Evolutionary conservation across 169 alveolate genomes (phyloP), one percentile per base, ranked within the genome.

Genomic region (Plasmodium malariae): DNA sequence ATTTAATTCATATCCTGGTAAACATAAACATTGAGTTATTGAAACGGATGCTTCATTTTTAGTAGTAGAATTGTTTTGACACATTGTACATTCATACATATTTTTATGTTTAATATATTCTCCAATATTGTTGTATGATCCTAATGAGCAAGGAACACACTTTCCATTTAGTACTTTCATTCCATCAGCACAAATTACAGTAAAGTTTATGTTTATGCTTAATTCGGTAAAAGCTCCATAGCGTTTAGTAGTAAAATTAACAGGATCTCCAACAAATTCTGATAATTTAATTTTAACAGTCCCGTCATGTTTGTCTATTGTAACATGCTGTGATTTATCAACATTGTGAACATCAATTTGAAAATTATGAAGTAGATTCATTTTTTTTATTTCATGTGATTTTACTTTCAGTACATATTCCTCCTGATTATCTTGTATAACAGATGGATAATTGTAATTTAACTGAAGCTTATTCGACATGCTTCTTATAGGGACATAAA

Each of bases 1-100:
- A 6, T 89, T 92, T 19, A 60, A 57, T 70, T 94, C 93, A 59
- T 93, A 94, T n/a, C 97, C 97, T 37, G 94, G 94, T 54, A 93
- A 92, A 57, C 97, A 95, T 59, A 89, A 73, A 59, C 97, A 95
- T 59, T 94, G 95, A 17, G 92, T 87, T 12, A 86, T 45, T n/a
- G 95, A 92, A 45, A 89, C 88, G 45, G 97, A 88, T 4, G 94
- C 97, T 48, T 67, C 95, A 1, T 78, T 68, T 36, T 92, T 88
- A 9, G 97, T 95, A 55, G 94, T 88, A 71, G 93, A 93, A 72
- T 92, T 88, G 1, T 80, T 92, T 11, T 91, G 95, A 43, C 96
- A 93, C 65, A 17, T 40, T 48, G 37, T 63, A 62, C 89, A 76
- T 17, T 48, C 67, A 54, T 57, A 45, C n/a, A 74, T 87, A 57